phyloP scores from a whole-genome alignment of 306 rosid species.

The Cajanus cajan region DNA sequence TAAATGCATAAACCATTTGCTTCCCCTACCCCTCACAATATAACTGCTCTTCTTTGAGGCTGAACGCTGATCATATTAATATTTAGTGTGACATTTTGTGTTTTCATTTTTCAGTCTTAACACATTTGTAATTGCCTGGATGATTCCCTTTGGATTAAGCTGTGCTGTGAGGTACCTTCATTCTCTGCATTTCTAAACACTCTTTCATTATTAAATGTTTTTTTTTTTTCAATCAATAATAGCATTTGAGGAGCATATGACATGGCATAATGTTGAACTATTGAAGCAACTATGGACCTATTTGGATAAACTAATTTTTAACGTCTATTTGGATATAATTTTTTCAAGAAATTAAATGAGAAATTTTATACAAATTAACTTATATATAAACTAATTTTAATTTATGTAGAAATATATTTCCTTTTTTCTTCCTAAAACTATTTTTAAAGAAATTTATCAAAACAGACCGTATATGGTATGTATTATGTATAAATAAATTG shows the following conservation, averaged over 20 bases:
- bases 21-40: not conserved
- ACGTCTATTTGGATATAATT: no score
- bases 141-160: conserved; percentile 26
- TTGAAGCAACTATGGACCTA: not conserved
- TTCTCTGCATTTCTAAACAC: not conserved
- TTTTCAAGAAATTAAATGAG: no score
- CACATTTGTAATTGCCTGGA: conserved; percentile 24
- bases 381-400: no score
- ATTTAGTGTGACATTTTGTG: not conserved
- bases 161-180: conserved; percentile 10
- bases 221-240: not conserved
- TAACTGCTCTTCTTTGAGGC: not conserved
- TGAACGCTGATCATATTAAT: not conserved
- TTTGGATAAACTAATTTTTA: no score
- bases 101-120: conserved; percentile 14
- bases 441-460: no score
- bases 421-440: no score
- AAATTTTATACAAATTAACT: no score
- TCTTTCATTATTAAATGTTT: not conserved
- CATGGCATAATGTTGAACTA: not conserved
- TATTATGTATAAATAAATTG: not conserved
- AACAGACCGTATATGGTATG: no score
- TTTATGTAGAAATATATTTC: no score
- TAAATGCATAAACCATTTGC: not conserved
- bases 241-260: not conserved